Percentiles rank a stretch among this genome's conserved stretches.
Conservation (phyloP, 352 stramenopile species). For the Aphanomyces stellatus region DNA sequence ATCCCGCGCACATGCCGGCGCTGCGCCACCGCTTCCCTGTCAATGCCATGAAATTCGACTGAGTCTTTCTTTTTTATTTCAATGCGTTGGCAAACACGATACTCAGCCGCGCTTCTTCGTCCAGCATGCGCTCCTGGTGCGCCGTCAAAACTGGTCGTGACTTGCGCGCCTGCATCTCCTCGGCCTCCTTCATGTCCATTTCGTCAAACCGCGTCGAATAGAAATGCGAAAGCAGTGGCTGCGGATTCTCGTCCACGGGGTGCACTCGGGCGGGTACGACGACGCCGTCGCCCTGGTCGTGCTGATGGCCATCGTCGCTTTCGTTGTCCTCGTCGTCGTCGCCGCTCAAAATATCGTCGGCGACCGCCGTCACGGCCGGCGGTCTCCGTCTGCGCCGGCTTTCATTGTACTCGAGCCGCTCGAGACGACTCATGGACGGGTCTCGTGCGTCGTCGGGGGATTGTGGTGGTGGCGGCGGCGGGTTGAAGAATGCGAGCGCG, state of each 20-base stretch:
- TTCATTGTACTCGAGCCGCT: conserved; percentile 1
- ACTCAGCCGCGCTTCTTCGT: conserved; percentile 12
- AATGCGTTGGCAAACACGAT: background rate
- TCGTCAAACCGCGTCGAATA: conserved; percentile 63
- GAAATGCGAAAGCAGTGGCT: conserved; percentile 33
- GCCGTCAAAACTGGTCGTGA: background rate
- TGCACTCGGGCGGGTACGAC: too few species aligned
- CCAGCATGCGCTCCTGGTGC: background rate
- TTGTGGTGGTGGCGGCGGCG: background rate
- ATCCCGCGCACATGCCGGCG: conserved; percentile 7
- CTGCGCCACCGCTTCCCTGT: conserved; percentile 5
- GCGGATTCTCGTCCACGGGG: conserved; percentile 16
- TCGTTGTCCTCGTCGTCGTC: background rate
- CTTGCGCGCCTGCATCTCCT: background rate
- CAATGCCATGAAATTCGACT: conserved; percentile 10
- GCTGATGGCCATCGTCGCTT: background rate
- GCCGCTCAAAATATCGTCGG: background rate
- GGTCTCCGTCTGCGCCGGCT: background rate
- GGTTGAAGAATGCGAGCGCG: conserved; percentile 9
- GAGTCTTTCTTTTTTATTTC: background rate
- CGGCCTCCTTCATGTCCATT: conserved; percentile 6
- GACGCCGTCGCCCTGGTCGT: background rate
- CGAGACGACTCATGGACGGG: background rate
- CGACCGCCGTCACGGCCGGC: background rate
- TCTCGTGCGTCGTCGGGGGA: background rate